Percentiles rank a stretch among this genome's conserved stretches.
Evolutionary conservation across 305 asterid species (phyloP).

Genomic region (Fraxinus greggii): DNA sequence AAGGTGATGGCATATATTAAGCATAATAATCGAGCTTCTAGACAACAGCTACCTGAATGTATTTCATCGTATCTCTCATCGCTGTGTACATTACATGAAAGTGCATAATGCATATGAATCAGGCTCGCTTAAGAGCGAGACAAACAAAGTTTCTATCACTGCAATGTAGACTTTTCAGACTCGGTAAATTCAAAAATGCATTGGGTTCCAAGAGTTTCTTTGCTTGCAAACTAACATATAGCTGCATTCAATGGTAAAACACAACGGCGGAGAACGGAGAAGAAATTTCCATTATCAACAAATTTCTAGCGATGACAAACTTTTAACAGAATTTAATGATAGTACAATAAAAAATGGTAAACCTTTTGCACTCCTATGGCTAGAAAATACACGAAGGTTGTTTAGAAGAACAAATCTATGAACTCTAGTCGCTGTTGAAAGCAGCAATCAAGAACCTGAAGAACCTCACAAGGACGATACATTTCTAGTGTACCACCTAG

Average conservation of each 20-base stretch:
- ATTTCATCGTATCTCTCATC: not conserved
- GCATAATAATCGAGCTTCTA: constrained; percentile 28
- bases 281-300: not conserved
- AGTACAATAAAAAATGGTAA: constrained; percentile 8
- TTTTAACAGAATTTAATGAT: not conserved
- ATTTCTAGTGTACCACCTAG: not conserved
- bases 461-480: not conserved
- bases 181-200: not conserved
- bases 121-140: not conserved
- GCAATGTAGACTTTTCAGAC: not conserved
- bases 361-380: constrained; percentile 2
- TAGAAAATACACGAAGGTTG: not conserved
- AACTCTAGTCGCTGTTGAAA: not conserved
- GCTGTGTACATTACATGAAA: not conserved
- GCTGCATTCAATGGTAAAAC: not conserved
- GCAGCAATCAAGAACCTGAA: not conserved
- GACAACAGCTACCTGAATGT: not conserved
- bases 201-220: not conserved
- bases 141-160: not conserved
- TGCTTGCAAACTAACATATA: not conserved
- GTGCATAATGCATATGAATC: not conserved
- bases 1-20: constrained; percentile 11
- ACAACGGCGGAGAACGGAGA: not conserved
- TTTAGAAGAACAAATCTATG: not conserved
- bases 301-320: not conserved